Base-by-base conservation (phyloP, 1,284 basidiomycete genomes). In the Gymnopus androsaceus region DNA sequence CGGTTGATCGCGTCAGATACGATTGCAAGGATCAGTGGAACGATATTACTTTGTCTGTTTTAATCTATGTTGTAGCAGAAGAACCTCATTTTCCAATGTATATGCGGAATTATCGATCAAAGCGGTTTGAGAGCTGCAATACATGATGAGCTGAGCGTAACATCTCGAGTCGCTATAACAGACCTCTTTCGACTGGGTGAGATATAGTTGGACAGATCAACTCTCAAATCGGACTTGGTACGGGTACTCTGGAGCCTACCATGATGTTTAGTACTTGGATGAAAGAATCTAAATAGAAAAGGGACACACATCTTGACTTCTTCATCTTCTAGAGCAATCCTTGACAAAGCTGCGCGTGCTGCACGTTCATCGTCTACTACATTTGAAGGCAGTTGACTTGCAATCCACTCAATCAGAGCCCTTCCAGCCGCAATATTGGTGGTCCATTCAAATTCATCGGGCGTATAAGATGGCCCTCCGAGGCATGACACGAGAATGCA, bases 401-500 rank as follows among this genome's bases (percentile, higher is more conserved):
- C 45, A 14, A 54, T 34, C 45, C 44, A 54, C 30, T 25, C 8
- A 17, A 54, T 48, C 28, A 48, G 12, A 23, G 15, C 31, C 19
- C 37, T 54, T 31, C 53, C 53, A 17, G 46, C 15, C 27, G 44
- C 17, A n/a, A 48, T 23, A 23, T 48, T 31, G 5, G 44, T 48
- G 11, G 37, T 45, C 45, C 53, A 47, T 48, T 54, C 45, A 1
- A 54, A 14, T 38, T 54, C 45, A 21, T 23, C 12, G 37, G 45
- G 44, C 4, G 44, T 23, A n/a, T 38, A 47, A 3, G 19, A 21
- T 46, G 53, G 53, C 15, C 53, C 53, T 14, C 53, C 53, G 0
- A 54, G 46, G 34, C n/a, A 40, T 12, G 53, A 54, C 17, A 54
- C 34, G 28, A 54, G 47, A 12, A 7, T 38, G 34, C 42, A 47